phyloP scores from a whole-genome alignment of 169 alveolate genomes.

The Plasmodium inui region DNA sequence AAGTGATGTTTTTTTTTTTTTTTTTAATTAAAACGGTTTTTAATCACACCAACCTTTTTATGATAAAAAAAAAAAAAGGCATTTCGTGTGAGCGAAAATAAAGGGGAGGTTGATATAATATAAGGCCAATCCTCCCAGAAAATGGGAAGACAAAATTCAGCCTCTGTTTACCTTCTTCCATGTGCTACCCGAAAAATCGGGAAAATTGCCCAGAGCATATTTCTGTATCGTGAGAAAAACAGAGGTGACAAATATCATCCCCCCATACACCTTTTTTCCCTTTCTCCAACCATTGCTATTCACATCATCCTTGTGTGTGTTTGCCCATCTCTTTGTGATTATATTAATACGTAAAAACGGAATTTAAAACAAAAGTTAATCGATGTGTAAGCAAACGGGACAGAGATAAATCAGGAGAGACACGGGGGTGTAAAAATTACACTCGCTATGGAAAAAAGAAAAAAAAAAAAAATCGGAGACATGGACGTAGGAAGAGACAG shows the following conservation, averaged over 20 bases:
- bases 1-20: slow-evolving; percentile 9
- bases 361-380: neutral
- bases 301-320: neutral
- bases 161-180: neutral
- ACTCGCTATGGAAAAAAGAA: neutral
- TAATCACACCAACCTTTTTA: neutral
- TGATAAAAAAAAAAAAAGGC: neutral
- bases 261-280: neutral
- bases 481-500: neutral
- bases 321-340: neutral
- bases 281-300: neutral
- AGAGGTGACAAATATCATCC: neutral
- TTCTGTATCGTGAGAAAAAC: neutral
- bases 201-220: neutral
- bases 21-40: slow-evolving; percentile 2
- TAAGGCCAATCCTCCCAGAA: neutral
- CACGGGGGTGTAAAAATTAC: neutral
- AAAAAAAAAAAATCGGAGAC: neutral
- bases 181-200: neutral
- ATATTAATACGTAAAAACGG: neutral
- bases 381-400: neutral
- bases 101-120: neutral
- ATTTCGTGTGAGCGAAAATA: neutral
- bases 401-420: neutral
- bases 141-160: neutral